Evolutionary conservation across 106 monocot species (phyloP).

Genomic region (Acanthochlamys bracteata): DNA sequence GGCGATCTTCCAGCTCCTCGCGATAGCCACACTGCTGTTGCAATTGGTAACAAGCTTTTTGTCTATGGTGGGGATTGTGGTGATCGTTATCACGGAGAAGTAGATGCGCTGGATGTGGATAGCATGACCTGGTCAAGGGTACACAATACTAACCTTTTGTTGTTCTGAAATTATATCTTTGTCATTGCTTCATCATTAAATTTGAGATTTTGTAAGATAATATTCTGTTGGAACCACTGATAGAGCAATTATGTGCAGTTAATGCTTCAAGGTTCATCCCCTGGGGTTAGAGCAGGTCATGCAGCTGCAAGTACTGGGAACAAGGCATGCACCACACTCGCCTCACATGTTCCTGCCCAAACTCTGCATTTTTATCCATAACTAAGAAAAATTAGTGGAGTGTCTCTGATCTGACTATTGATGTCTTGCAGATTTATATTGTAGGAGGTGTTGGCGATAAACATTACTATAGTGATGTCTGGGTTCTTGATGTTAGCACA

Average conservation of each 20-base stretch:
- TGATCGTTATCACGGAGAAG: conserved; percentile 78
- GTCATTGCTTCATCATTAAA: no score
- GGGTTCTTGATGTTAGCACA: conserved; percentile 58
- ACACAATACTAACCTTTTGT: conserved; percentile 2
- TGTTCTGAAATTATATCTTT: background rate
- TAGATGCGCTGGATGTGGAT: conserved; percentile 74
- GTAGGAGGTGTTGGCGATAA: conserved; percentile 92
- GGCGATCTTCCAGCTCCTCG: conserved; percentile 61
- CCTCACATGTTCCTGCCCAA: background rate
- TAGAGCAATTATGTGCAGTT: conserved; percentile 28
- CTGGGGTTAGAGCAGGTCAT: conserved; percentile 90
- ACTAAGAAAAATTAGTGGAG: background rate
- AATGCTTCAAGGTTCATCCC: conserved; percentile 56
- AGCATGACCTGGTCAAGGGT: conserved; percentile 82
- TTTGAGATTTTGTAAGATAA: background rate
- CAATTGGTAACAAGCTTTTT: conserved; percentile 52
- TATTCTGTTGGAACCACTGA: background rate
- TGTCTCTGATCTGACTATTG: background rate
- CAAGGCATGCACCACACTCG: conserved; percentile 30
- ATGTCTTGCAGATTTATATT: conserved; percentile 49
- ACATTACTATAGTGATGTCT: conserved; percentile 90
- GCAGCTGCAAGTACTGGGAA: conserved; percentile 60
- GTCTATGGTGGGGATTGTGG: conserved; percentile 91
- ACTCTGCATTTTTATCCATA: background rate
- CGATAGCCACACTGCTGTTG: conserved; percentile 80